Evolutionary conservation across 768 basidiomycete genomes (phyloP).

Genomic region (Mycena olivaceomarginata): DNA sequence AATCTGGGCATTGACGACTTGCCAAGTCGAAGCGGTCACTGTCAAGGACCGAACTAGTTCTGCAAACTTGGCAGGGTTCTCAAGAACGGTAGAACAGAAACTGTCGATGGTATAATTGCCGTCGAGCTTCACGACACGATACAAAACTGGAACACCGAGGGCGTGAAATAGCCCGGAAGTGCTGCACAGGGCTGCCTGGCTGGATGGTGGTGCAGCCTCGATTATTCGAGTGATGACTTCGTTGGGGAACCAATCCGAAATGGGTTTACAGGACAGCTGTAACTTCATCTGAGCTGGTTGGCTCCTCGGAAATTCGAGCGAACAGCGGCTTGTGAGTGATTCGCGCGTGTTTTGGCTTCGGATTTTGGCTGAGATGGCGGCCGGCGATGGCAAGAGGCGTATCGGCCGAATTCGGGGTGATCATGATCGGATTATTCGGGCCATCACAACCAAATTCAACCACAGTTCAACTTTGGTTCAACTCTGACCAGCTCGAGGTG

Average conservation of each 20-base stretch:
- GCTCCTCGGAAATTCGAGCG: not conserved
- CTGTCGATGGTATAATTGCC: not conserved
- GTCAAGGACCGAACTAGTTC: not conserved
- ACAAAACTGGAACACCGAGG: not conserved
- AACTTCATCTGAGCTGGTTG: no score
- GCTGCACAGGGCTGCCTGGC: slow-evolving; percentile 1
- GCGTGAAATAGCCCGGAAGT: not conserved
- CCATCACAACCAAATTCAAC: no score
- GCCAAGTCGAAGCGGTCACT: not conserved
- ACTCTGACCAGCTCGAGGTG: no score
- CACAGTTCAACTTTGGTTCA: no score
- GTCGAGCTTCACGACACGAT: slow-evolving; percentile 6
- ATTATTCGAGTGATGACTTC: slow-evolving; percentile 16
- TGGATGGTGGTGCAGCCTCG: not conserved
- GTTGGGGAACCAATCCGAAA: slow-evolving; percentile 20
- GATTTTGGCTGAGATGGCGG: no score
- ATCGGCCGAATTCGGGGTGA: no score
- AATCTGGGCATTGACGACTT: not conserved
- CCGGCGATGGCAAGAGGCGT: no score
- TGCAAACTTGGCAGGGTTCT: not conserved
- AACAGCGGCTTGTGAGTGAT: no score
- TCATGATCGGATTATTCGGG: no score
- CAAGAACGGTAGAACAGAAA: not conserved
- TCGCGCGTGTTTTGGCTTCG: no score
- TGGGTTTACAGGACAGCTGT: not conserved